Conservation (phyloP, 768 basidiomycete genomes). For the Infundibulicybe gibba region DNA sequence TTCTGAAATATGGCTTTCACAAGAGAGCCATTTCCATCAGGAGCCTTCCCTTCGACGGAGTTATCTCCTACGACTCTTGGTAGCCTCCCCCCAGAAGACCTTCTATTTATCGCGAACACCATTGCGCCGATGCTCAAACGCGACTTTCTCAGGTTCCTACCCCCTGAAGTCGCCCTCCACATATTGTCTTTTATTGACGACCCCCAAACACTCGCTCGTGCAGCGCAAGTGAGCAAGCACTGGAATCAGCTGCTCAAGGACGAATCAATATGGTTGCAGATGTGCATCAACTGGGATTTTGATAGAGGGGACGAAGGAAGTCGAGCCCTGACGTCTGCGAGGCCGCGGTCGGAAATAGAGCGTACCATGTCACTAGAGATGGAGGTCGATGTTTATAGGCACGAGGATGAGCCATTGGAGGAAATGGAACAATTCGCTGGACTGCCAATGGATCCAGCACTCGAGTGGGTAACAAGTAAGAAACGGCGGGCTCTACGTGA, state of each 20-base stretch:
- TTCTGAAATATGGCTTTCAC: too few relatives aligned
- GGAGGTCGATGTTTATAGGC: neutral
- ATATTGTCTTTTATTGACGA: constrained; percentile 78
- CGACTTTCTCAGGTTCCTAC: constrained; percentile 43
- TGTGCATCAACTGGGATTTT: constrained; percentile 64
- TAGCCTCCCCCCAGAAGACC: constrained; percentile 56
- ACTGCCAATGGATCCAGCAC: constrained; percentile 35
- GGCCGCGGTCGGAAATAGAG: neutral
- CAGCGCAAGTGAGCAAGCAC: constrained; percentile 61
- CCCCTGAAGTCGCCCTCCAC: constrained; percentile 68
- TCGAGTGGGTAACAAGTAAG: constrained; percentile 31
- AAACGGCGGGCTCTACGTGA: constrained; percentile 11
- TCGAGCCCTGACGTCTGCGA: constrained; percentile 2
- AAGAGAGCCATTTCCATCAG: constrained; percentile 11
- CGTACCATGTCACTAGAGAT: constrained; percentile 1
- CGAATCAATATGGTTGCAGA: constrained; percentile 75
- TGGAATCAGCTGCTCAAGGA: constrained; percentile 74
- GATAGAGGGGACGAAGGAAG: constrained; percentile 19
- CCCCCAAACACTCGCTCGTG: constrained; percentile 64
- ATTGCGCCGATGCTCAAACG: constrained; percentile 63
- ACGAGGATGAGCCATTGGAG: constrained; percentile 24
- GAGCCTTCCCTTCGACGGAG: constrained; percentile 42
- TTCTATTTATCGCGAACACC: constrained; percentile 63
- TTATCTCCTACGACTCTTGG: constrained; percentile 47
- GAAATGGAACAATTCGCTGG: constrained; percentile 28